A percentile compares a stretch with the other conserved stretches of the same genome.
These are phyloP conservation scores for Diaporthe batatas DNA, from an alignment of 2,329 filamentous ascomycete genomes.

Conservation along the genomic window DNA sequence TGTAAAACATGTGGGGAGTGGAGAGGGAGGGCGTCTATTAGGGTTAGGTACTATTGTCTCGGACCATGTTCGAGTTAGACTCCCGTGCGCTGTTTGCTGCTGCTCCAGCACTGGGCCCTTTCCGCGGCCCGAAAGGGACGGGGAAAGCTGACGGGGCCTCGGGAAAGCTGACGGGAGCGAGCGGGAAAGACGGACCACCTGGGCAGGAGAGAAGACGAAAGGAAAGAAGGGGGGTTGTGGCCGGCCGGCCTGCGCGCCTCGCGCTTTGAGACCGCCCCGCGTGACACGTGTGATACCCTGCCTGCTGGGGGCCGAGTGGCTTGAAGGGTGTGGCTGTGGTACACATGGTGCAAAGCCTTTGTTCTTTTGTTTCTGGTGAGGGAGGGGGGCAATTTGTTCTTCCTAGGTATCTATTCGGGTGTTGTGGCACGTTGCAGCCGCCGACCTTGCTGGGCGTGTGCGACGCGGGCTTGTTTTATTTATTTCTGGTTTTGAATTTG, in stretches of 20 bases:
- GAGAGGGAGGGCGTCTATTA: no score
- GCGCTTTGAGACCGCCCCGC: neutral
- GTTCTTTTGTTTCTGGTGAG: neutral
- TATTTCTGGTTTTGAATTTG: neutral
- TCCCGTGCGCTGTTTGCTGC: neutral
- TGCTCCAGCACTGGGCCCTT: no score
- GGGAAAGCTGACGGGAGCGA: no score
- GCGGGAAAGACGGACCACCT: no score
- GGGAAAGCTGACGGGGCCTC: no score
- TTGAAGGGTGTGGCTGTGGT: neutral
- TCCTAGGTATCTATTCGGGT: no score
- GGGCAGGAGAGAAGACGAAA: no score
- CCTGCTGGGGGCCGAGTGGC: constrained; percentile 10
- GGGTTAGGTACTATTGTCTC: neutral
- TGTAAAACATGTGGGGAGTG: no score
- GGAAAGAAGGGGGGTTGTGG: neutral
- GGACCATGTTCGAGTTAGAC: constrained; percentile 15
- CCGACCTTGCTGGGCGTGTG: constrained; percentile 13
- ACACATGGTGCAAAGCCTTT: neutral
- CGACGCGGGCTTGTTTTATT: neutral
- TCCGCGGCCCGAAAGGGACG: constrained; percentile 1
- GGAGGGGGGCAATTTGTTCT: neutral
- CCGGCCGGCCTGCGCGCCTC: no score
- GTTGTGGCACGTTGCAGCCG: neutral
- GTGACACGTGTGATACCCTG: constrained; percentile 3